phyloP scores from a whole-genome alignment of 208 protist genomes.

The Leishmania guyanensis region DNA sequence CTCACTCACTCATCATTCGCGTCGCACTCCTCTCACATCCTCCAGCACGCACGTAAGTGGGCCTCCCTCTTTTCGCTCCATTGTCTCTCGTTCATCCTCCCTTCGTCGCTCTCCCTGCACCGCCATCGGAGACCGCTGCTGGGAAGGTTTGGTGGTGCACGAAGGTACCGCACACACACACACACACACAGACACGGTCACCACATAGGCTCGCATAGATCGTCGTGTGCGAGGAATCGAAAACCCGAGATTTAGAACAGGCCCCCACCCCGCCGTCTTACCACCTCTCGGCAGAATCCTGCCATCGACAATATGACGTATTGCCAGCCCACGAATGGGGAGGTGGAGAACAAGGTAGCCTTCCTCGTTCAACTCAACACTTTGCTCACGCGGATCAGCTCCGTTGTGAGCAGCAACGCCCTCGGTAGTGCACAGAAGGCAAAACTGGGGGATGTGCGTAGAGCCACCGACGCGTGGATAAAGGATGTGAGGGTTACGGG shows the following conservation, averaged over 20 bases:
- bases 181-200: background rate
- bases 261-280: background rate
- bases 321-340: slow-evolving; percentile 29
- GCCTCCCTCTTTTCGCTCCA: background rate
- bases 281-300: background rate
- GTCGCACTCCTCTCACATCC: background rate
- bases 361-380: slow-evolving; percentile 83
- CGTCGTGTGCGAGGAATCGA: background rate
- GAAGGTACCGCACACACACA: background rate
- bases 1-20: background rate
- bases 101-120: background rate
- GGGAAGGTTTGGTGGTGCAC: background rate
- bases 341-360: slow-evolving; percentile 73
- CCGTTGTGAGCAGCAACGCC: slow-evolving; percentile 46
- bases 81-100: background rate
- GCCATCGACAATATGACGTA: slow-evolving; percentile 25
- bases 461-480: slow-evolving; percentile 55
- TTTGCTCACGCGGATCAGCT: slow-evolving; percentile 58
- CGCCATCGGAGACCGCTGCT: background rate
- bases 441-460: slow-evolving; percentile 49
- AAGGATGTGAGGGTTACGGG: slow-evolving; percentile 46
- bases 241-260: background rate
- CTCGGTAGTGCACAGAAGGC: slow-evolving; percentile 51
- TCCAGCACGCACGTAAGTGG: background rate
- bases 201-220: background rate